Evolutionary conservation across 257 asterid genomes (phyloP), one percentile per base, ranked within the genome.

Genomic region (Lantana camara): DNA sequence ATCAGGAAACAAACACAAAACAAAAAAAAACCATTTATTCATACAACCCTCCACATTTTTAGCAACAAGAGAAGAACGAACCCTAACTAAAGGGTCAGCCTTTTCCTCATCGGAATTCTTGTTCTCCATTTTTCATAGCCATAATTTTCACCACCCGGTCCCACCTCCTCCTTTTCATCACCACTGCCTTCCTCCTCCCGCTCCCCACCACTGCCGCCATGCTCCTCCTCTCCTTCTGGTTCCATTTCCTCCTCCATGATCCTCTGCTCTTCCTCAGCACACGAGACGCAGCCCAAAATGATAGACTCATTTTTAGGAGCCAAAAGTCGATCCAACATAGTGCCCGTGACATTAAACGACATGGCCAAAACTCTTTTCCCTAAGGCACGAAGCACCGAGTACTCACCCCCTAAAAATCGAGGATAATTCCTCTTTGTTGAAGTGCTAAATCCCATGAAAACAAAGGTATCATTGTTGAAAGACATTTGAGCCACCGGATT

Each of bases 401-500:
- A 91, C 62, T 73, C 77, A 17, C 94, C 96, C 1, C 88, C 87
- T 4, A 92, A 27, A 56, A 67, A 89, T 22, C 85, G 98, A 41
- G 97, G 96, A 68, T 83, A 84, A 51, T 83, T 84, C 37, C 20
- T 66, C 84, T 52, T 76, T 1, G 74, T 54, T 0, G 90, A 72
- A 4, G 81, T 75, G 42, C 86, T 79, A 44, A 85, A 89, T 1
- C 98, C 96, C 84, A 81, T 45, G 72, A 89, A 89, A 19, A 85
- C 95, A 0, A 92, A 78, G 0, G 90, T 77, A 0, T 76, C 89
- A 7, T 89, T 83, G 80, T 82, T 80, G 74, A 92, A 92, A 9
- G 95, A 80, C 84, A 89, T 81, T 63, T 92, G 97, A 4, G 95
- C 89, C 95, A 87, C 83, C 1, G 95, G 91, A 58, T 80, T 85